Evolutionary conservation across 129 eudicot genomes (phyloP), one percentile per base, ranked within the genome.

Genomic region (Cynara cardunculus): DNA sequence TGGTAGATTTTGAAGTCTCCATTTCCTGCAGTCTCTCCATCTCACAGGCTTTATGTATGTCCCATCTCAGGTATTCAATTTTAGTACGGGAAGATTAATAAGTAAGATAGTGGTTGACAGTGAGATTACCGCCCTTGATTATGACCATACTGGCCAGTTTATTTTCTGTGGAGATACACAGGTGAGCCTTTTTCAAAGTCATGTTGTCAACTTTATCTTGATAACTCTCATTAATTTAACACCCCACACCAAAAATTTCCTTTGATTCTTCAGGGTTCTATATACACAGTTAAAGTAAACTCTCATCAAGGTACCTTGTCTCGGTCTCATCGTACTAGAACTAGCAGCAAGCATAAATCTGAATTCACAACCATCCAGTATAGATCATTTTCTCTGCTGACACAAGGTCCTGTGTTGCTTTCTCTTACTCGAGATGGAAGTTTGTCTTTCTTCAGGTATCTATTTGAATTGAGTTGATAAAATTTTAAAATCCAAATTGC

Each of bases 81-180:
- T 95, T 69, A 95, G 99, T 79, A 95, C 99, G 1, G 99, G 99
- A 64, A 90, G 99, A 87, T 32, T 87, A 73, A 84, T 95, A 76
- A 73, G 87, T 84, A 92, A 92, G 72, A 61, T 86, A 34, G 76
- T 73, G 19, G 86, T 92, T 61, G 94, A 87, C 79, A 79, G 93
- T 62, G 97, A 88, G 88, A 96, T 95, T 69, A 93, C 97, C 37
- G 94, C 97, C 37, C 89, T 95, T 89, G 99, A 95, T 86, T 92
- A 92, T 88, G 99, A 95, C 85, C 99, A 95, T 83, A 92, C 99
- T 27, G 99, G 99, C 19, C 99, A 92, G 80, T 88, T 95, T 78
- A 84, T 95, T 28, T 95, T 95, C 77, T 95, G 99, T 76, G 99
- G 99, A 26, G 99, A 92, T 85, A 85, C 89, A 81, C 93, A 90